Base-by-base conservation (phyloP, 108 stramenopile species). In the Aurantiochytrium sp. region DNA sequence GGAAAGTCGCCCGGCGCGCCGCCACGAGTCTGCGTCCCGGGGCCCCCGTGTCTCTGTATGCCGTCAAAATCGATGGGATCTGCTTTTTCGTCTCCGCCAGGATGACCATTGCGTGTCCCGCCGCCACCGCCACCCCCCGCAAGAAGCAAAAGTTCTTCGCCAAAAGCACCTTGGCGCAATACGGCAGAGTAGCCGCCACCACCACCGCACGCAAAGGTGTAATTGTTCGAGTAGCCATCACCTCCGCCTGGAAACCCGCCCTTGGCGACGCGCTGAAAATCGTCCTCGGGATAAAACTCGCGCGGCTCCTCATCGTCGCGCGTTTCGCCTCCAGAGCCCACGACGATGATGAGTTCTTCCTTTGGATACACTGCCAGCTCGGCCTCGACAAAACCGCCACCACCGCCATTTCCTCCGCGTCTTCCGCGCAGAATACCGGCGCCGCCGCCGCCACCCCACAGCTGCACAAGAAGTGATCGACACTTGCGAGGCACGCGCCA, bases 371-470 rank as follows among this genome's bases (percentile, higher is more conserved):
- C 91, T 14, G 51, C 19, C 29, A 93, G n/a, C 18, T 93, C 23
- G 5, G 91, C 92, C 58, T 94, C 93, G 5, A 92, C 92, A 87
- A 92, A 94, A 12, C 91, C 92, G 8, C 92, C 93, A n/a, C 93
- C 93, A 4, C 93, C 93, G 19, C 93, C 93, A 6, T 58, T 43
- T 42, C 93, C 93, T 47, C 90, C 92, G 16, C 90, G 87, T 28
- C 93, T 59, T 18, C 89, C 92, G 23, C 72, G 58, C 55, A 94
- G 72, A 60, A 90, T 87, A 4, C 93, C 93, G 23, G 55, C 44
- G 4, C 93, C 93, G 12, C 93, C 93, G 19, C 93, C 93, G 29
- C 64, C 93, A 16, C 93, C 93, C 93, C 93, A 94, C 18, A 90
- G 55, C 69, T 94, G 93, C 6, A 94, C 89, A 88, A 83, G 51